Conservation (phyloP, 2,329 filamentous ascomycete species). For the Beauveria sp. region DNA sequence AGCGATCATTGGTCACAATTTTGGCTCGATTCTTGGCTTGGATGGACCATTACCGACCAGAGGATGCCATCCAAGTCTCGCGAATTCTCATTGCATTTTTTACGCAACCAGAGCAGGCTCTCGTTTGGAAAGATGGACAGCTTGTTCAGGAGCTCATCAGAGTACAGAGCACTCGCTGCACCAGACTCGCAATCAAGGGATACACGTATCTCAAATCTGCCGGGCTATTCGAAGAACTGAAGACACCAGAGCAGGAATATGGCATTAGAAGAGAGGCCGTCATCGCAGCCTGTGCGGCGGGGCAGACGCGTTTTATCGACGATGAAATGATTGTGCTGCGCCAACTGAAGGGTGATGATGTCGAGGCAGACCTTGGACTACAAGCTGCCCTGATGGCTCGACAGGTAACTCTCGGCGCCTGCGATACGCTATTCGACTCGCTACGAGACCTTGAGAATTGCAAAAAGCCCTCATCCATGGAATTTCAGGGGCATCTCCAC, state of each 20-base stretch:
- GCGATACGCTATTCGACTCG: not conserved
- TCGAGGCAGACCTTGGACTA: not conserved
- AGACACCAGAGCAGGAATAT: not conserved
- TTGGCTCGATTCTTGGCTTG: not conserved
- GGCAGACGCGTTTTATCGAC: not conserved
- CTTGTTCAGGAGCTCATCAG: not conserved
- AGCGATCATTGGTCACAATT: not conserved
- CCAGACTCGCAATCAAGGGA: not conserved
- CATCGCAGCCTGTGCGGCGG: not conserved
- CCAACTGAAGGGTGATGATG: not conserved
- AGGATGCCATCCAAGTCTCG: not conserved
- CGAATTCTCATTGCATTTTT: not conserved
- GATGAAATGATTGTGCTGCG: not conserved
- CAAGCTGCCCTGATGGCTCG: conserved; percentile 5
- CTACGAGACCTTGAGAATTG: not conserved
- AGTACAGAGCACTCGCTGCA: not conserved
- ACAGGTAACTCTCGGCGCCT: not conserved
- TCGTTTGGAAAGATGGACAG: not conserved
- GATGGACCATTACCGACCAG: not conserved
- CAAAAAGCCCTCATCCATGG: not conserved
- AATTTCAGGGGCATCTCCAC: not conserved
- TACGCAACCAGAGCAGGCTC: not conserved
- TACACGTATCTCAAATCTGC: not conserved
- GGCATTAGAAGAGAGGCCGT: not conserved
- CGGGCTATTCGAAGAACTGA: not conserved